Conservation (phyloP, 2,329 filamentous ascomycete genomes). For the Dactylellina parvicollis region DNA sequence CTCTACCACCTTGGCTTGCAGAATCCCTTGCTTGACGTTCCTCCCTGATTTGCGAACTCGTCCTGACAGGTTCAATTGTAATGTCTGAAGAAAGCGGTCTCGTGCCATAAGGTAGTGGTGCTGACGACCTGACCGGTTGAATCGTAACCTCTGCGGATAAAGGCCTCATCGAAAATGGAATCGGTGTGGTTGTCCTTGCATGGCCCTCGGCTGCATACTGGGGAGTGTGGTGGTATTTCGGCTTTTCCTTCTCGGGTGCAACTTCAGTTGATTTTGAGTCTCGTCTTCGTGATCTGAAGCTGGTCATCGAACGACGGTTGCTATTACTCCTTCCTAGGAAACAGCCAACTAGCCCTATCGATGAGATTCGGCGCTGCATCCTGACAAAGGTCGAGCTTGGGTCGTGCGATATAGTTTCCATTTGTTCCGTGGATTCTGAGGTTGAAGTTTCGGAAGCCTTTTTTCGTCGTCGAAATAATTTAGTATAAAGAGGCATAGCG, state of each 20-base stretch:
- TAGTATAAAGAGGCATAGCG: constrained; percentile 38
- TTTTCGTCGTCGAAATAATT: constrained; percentile 43
- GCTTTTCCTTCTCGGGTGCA: constrained; percentile 10
- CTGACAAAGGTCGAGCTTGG: constrained; percentile 35
- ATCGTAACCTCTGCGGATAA: constrained; percentile 18
- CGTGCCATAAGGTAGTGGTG: constrained; percentile 4
- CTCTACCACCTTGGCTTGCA: constrained; percentile 32
- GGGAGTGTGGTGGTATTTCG: constrained; percentile 40
- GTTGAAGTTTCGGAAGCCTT: constrained; percentile 31
- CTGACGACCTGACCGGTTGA: constrained; percentile 11
- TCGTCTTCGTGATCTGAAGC: constrained; percentile 17
- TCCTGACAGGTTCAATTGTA: constrained; percentile 26
- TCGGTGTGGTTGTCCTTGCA: constrained; percentile 34
- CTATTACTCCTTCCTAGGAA: constrained; percentile 18
- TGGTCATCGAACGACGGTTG: constrained; percentile 20
- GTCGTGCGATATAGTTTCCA: constrained; percentile 34
- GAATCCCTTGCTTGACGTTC: constrained; percentile 11
- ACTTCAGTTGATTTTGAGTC: not conserved
- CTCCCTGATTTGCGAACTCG: constrained; percentile 8
- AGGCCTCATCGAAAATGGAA: constrained; percentile 38
- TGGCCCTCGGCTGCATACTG: constrained; percentile 44
- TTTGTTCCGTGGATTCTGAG: constrained; percentile 13
- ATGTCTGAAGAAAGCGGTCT: constrained; percentile 39
- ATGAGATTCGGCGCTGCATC: constrained; percentile 39
- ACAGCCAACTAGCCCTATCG: constrained; percentile 30